Evolutionary conservation across 1,139 yeast species (phyloP), one percentile per base, ranked within the genome.

Genomic region (Candida sanyaensis): DNA sequence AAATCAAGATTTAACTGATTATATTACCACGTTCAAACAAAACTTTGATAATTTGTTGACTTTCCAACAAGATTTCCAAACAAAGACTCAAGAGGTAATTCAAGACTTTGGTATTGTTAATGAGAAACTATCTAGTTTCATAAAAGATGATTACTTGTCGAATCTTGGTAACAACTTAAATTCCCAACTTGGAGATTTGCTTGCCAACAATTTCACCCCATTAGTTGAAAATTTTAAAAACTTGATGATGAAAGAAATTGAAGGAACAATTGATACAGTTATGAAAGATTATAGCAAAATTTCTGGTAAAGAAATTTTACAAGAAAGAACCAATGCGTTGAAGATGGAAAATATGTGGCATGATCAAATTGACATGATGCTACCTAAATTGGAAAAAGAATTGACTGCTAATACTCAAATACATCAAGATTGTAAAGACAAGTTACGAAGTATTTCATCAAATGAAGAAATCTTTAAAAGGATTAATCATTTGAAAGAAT

Each of bases 81-180:
- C 9, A 4, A 37, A 24, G 2, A 37, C 45, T 1, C 47, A 50
- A 32, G 48, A 52, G n/a, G 46, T 50, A 12, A 26, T 59, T 11
- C 38, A 49, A 2, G 53, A 52, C 34, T 50, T 56, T 24, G 52
- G 44, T 39, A 47, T 51, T n/a, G 52, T 55, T n/a, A 53, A 56
- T 42, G 54, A 53, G 13, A 54, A 56, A 44, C 43, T 56, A 10
- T 47, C 55, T 10, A 57, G 55, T 5, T 53, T 49, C 43, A 49
- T 57, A 28, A 44, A 43, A 28, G 56, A 54, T 12, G 56, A 55
- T 30, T 52, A 51, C 41, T 51, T 56, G 36, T 45, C 46, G 6
- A 27, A 43, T 5, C 38, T 58, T n/a, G 50, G 49, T 27, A 33
- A 42, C 4, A 30, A 36, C 3, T 40, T 56, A 37, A 37, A 34